Conservation (phyloP, 2,329 filamentous ascomycete genomes). For the Sporothrix pallida region DNA sequence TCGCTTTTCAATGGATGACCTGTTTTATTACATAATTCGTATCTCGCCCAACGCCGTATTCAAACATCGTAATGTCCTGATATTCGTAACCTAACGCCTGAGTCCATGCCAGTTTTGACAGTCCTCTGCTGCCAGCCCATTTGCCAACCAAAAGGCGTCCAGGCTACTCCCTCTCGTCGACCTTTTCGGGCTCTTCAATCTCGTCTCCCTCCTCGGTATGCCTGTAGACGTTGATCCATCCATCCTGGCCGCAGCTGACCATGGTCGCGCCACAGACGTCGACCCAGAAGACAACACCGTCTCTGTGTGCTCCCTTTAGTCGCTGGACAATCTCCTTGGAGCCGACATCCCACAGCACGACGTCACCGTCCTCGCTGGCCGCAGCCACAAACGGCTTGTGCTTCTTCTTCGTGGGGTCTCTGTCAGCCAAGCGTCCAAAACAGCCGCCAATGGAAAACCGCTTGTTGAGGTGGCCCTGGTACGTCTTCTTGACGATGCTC, state of each 20-base stretch:
- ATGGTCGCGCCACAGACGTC: constrained; percentile 63
- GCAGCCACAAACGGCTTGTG: constrained; percentile 68
- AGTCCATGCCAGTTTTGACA: not conserved
- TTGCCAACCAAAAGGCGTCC: not conserved
- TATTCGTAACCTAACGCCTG: not conserved
- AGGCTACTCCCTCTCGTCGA: not conserved
- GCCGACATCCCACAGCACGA: constrained; percentile 89
- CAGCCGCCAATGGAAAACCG: constrained; percentile 84
- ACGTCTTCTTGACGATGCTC: constrained; percentile 86
- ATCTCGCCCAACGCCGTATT: no score
- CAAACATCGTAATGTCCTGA: not conserved
- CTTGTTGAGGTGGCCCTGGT: constrained; percentile 87
- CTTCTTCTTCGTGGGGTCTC: constrained; percentile 29
- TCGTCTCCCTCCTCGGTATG: constrained; percentile 37
- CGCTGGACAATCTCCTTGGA: constrained; percentile 82
- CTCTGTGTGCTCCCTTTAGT: constrained; percentile 57
- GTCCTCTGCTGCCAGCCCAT: no score
- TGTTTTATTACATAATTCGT: no score
- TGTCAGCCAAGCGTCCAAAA: constrained; percentile 66
- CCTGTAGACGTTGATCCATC: constrained; percentile 57
- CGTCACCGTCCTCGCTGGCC: constrained; percentile 84
- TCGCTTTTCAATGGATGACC: no score
- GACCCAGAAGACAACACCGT: constrained; percentile 69
- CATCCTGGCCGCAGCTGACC: constrained; percentile 63
- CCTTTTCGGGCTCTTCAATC: not conserved